These are phyloP conservation scores for Aurantiochytrium sp. DNA, from an alignment of 108 stramenopile genomes.

Conservation along the genomic window DNA sequence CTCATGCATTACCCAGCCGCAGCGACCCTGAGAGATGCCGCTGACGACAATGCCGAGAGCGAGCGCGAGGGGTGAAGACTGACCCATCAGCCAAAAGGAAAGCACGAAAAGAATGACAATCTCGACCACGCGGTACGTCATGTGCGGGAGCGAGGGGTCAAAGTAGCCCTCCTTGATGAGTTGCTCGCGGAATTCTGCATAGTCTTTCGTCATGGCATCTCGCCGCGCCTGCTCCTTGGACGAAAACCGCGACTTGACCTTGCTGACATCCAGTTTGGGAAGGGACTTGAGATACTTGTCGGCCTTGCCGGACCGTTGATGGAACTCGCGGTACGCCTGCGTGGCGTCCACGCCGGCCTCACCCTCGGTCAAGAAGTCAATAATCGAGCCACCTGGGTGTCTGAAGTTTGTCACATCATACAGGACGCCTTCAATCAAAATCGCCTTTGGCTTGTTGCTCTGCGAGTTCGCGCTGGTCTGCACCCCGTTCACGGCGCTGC, in stretches of 20 bases:
- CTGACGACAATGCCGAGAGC: neutral
- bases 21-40: slow-evolving; percentile 20
- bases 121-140: slow-evolving; percentile 18
- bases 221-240: neutral
- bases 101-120: neutral
- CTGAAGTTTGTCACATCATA: slow-evolving; percentile 27
- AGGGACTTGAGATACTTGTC: slow-evolving; percentile 23
- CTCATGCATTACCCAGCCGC: slow-evolving; percentile 39
- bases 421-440: slow-evolving; percentile 26
- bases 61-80: no score
- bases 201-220: neutral
- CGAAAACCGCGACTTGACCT: neutral
- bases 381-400: slow-evolving; percentile 29
- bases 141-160: neutral
- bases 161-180: slow-evolving; percentile 25
- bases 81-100: neutral
- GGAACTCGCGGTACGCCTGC: slow-evolving; percentile 25
- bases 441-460: neutral
- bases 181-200: neutral
- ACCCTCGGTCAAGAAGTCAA: slow-evolving; percentile 26
- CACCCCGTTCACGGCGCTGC: neutral
- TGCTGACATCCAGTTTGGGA: neutral
- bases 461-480: neutral
- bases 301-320: slow-evolving; percentile 17
- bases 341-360: slow-evolving; percentile 18